Conservation (phyloP, 768 basidiomycete species). For the Psilocybe cyanescens region DNA sequence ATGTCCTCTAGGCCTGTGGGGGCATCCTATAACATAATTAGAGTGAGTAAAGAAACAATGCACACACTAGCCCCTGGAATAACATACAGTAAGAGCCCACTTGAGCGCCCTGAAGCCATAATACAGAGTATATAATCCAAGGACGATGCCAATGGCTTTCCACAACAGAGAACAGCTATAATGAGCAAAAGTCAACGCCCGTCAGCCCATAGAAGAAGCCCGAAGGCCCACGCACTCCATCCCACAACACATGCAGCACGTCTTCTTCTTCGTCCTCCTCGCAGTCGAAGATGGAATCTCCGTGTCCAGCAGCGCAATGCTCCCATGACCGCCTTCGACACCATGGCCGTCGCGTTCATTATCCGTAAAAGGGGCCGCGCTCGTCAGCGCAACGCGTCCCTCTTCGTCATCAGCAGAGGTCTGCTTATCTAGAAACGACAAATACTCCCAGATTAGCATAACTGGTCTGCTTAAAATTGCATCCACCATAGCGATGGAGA, state of each 20-base stretch:
- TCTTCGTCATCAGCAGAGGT: constrained; percentile 47
- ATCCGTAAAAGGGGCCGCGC: constrained; percentile 7
- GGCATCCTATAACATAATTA: constrained; percentile 35
- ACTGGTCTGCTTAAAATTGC: not conserved
- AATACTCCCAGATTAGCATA: not conserved
- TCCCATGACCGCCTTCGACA: constrained; percentile 28
- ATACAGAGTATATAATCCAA: constrained; percentile 42
- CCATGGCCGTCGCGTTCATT: constrained; percentile 11
- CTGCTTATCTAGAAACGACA: constrained; percentile 38
- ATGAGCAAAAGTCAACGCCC: not conserved
- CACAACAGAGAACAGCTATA: constrained; percentile 56
- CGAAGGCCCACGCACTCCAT: constrained; percentile 38
- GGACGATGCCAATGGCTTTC: constrained; percentile 58
- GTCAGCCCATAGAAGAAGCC: not conserved
- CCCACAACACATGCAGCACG: constrained; percentile 58
- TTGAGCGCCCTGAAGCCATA: constrained; percentile 44
- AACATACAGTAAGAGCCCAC: constrained; percentile 52
- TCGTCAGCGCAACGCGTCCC: constrained; percentile 34
- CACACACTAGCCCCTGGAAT: not conserved
- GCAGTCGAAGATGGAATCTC: constrained; percentile 31
- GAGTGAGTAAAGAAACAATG: not conserved
- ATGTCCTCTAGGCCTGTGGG: constrained; percentile 59
- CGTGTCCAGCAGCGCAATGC: constrained; percentile 35
- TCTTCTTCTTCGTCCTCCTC: constrained; percentile 34
- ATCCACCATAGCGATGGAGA: not conserved